Evolutionary conservation across 495 filamentous ascomycete species (phyloP).

Genomic region (Trichoderma orchidacearum): DNA sequence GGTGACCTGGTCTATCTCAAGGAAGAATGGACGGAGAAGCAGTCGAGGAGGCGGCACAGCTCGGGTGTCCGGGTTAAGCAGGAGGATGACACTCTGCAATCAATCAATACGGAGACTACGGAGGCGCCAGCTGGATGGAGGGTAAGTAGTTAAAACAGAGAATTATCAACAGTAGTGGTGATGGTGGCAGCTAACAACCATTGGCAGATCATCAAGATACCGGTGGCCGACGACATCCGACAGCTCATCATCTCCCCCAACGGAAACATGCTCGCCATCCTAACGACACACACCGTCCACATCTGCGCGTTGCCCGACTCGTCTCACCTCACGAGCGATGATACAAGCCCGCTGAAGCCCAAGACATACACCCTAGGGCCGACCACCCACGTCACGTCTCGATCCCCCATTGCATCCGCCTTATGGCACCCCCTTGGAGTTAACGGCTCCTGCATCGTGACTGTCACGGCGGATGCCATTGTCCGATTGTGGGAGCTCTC

Average conservation of each 20-base stretch:
- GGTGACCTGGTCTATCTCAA: slow-evolving; percentile 62
- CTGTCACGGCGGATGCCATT: slow-evolving; percentile 70
- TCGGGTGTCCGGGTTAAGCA: slow-evolving; percentile 12
- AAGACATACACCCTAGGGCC: slow-evolving; percentile 79
- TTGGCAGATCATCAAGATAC: slow-evolving; percentile 51
- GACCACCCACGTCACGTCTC: slow-evolving; percentile 73
- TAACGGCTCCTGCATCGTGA: slow-evolving; percentile 59
- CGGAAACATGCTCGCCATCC: slow-evolving; percentile 63
- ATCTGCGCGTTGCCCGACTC: slow-evolving; percentile 67
- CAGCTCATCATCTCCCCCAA: slow-evolving; percentile 73
- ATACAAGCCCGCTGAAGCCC: slow-evolving; percentile 50
- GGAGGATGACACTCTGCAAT: not conserved
- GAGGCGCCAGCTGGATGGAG: slow-evolving; percentile 27
- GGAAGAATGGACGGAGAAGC: slow-evolving; percentile 48
- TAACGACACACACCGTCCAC: slow-evolving; percentile 73
- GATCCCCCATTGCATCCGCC: slow-evolving; percentile 60
- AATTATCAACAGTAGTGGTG: not conserved
- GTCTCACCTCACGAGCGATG: slow-evolving; percentile 51
- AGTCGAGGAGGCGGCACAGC: slow-evolving; percentile 17
- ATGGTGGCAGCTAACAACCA: not conserved
- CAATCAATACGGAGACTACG: slow-evolving; percentile 9
- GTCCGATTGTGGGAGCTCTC: slow-evolving; percentile 83
- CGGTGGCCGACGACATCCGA: slow-evolving; percentile 60
- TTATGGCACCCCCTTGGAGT: slow-evolving; percentile 82
- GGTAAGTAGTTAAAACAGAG: slow-evolving; percentile 16